Evolutionary conservation across 2,329 filamentous ascomycete genomes (phyloP).

Genomic region (Pseudogymnoascus pannorum): DNA sequence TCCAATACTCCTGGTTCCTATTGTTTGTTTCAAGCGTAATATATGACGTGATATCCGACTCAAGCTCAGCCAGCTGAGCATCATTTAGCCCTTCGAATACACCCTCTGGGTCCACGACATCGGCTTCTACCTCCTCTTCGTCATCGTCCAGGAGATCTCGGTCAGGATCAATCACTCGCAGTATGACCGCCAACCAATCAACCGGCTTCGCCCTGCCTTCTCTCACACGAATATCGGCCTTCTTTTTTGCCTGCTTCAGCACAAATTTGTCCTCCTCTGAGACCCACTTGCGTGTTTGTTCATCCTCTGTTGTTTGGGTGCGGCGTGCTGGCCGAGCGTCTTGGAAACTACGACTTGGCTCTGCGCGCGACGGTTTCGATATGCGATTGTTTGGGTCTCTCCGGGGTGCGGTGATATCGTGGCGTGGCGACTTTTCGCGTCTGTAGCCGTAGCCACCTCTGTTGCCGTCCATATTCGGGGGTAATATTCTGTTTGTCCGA

Average conservation of each 20-base stretch:
- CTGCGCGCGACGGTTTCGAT: slow-evolving; percentile 38
- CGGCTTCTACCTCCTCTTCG: slow-evolving; percentile 63
- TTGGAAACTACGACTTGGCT: slow-evolving; percentile 21
- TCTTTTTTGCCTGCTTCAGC: slow-evolving; percentile 94
- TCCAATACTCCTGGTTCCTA: slow-evolving; percentile 84
- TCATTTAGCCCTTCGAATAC: slow-evolving; percentile 67
- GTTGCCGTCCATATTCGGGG: slow-evolving; percentile 3
- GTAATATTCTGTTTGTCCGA: not conserved
- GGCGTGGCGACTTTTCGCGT: slow-evolving; percentile 31
- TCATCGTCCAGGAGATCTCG: slow-evolving; percentile 82
- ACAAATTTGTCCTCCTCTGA: slow-evolving; percentile 95
- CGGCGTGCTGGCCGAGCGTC: slow-evolving; percentile 25
- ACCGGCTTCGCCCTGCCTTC: slow-evolving; percentile 87
- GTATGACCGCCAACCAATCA: slow-evolving; percentile 85
- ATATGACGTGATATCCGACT: slow-evolving; percentile 76
- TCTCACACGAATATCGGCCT: slow-evolving; percentile 88
- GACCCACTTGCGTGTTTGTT: slow-evolving; percentile 76
- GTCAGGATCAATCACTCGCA: slow-evolving; percentile 80
- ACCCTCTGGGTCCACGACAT: slow-evolving; percentile 71
- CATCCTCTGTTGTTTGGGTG: slow-evolving; percentile 45
- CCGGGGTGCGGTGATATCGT: slow-evolving; percentile 49
- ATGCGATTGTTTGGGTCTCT: slow-evolving; percentile 49
- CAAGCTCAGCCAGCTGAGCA: slow-evolving; percentile 64
- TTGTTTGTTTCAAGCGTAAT: slow-evolving; percentile 69
- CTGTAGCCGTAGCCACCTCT: slow-evolving; percentile 11